These are phyloP conservation scores for Colletotrichum abscissum DNA, from an alignment of 2,329 filamentous ascomycete species.

Conservation along the genomic window DNA sequence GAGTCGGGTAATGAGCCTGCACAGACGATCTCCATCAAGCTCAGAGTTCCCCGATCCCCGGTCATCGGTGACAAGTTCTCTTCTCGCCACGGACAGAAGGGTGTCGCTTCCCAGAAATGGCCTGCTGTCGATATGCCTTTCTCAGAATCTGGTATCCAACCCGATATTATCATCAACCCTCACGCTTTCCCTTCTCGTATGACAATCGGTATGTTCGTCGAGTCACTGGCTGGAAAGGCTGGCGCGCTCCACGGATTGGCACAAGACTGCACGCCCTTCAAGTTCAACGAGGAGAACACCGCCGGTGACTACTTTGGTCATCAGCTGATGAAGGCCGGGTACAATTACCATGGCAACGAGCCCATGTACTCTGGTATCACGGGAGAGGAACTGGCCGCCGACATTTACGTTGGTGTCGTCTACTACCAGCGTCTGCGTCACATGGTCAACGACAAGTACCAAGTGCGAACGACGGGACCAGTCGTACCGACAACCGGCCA, in stretches of 20 bases:
- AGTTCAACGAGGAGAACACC: conserved; percentile 91
- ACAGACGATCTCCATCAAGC: conserved; percentile 92
- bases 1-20: conserved; percentile 85
- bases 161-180: conserved; percentile 98
- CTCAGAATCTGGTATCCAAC: conserved; percentile 94
- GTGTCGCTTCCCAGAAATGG: conserved; percentile 97
- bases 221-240: conserved; percentile 94
- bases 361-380: conserved; percentile 99
- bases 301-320: conserved; percentile 96
- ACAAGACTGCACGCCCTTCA: conserved; percentile 95
- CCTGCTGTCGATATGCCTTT: conserved; percentile 95
- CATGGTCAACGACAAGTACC: conserved; percentile 99
- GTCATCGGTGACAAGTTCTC: conserved; percentile 99
- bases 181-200: conserved; percentile 99
- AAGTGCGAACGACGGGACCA: conserved; percentile 94
- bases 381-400: conserved; percentile 90
- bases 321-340: conserved; percentile 93
- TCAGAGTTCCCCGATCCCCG: conserved; percentile 88
- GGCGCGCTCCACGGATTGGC: conserved; percentile 95
- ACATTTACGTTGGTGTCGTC: conserved; percentile 96
- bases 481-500: conserved; percentile 92
- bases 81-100: conserved; percentile 97
- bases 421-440: conserved; percentile 98
- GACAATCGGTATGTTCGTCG: conserved; percentile 99
- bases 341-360: conserved; percentile 98